These are phyloP conservation scores for Aquilaria malaccensis DNA, from an alignment of 345 rosid genomes.

Conservation along the genomic window DNA sequence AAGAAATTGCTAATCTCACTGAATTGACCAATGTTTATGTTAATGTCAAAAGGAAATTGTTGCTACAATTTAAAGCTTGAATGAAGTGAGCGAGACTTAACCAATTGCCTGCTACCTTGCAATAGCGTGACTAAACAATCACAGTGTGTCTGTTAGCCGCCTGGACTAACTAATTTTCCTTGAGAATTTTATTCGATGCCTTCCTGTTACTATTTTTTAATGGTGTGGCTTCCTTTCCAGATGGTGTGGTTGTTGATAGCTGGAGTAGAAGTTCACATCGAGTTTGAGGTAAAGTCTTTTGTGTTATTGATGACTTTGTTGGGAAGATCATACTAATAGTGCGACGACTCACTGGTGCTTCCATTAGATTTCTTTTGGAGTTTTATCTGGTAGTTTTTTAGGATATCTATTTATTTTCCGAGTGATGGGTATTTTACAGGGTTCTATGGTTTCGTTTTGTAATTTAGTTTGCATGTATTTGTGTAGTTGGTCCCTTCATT, in stretches of 20 bases:
- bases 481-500: no score
- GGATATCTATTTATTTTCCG: no score
- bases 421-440: no score
- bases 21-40: no score
- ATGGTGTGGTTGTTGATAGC: slow-evolving; percentile 24
- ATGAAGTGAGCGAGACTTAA: slow-evolving; percentile 3
- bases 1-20: no score
- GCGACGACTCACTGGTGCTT: slow-evolving; percentile 17
- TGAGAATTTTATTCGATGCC: neutral
- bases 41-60: neutral
- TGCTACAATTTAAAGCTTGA: slow-evolving; percentile 12
- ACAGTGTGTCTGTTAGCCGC: slow-evolving; percentile 18
- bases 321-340: slow-evolving; percentile 17
- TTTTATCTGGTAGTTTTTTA: no score
- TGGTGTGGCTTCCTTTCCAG: slow-evolving; percentile 24
- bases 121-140: slow-evolving; percentile 14
- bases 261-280: slow-evolving; percentile 23
- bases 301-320: slow-evolving; percentile 13
- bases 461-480: no score
- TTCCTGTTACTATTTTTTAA: slow-evolving; percentile 2
- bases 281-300: slow-evolving; percentile 19
- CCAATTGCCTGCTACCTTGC: slow-evolving; percentile 5
- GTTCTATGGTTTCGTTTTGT: no score
- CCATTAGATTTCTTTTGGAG: neutral
- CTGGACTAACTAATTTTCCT: slow-evolving; percentile 9